phyloP scores from a whole-genome alignment of 2,329 filamentous ascomycete genomes.

The Colletotrichum cuscutae region DNA sequence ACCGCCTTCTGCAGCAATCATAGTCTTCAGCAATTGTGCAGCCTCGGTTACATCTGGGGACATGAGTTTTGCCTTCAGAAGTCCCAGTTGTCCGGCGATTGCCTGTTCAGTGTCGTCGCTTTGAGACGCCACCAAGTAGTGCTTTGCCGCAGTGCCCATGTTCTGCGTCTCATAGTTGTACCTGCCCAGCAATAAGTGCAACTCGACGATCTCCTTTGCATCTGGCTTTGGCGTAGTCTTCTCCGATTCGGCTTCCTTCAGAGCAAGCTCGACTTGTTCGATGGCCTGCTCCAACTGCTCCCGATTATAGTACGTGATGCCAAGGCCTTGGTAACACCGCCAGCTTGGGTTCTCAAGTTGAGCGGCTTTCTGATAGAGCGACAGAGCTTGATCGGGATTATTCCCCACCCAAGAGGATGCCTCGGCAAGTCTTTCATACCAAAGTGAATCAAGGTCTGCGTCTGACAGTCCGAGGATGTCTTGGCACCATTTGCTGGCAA shows the following conservation, averaged over 20 bases:
- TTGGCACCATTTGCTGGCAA: background rate
- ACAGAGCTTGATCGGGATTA: background rate
- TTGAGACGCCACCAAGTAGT: background rate
- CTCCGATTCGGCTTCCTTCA: background rate
- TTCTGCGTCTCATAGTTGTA: background rate
- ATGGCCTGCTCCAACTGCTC: background rate
- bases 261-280: background rate
- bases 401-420: background rate
- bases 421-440: background rate
- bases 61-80: background rate
- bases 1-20: background rate
- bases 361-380: background rate
- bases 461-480: background rate
- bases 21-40: background rate
- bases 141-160: background rate
- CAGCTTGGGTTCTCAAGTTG: background rate
- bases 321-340: background rate
- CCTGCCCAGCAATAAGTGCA: background rate
- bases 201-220: background rate
- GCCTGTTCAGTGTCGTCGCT: background rate
- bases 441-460: background rate
- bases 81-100: background rate
- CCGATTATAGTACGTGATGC: background rate
- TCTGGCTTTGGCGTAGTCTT: background rate
- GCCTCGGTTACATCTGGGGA: background rate